These are phyloP conservation scores for Hypoxylon trugodes DNA, from an alignment of 495 filamentous ascomycete species.

Conservation along the genomic window DNA sequence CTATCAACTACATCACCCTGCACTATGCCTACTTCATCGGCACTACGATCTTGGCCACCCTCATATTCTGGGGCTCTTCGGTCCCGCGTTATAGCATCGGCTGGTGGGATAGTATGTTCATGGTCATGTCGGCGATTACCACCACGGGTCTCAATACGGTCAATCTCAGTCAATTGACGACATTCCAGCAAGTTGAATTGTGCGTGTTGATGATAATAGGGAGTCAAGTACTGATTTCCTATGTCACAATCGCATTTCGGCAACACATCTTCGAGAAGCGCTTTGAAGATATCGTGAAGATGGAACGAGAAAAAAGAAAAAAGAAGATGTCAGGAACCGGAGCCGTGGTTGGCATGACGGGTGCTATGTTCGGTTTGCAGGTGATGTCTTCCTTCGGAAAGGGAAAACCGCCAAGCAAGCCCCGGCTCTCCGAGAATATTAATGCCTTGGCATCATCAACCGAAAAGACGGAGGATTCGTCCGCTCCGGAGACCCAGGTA, in stretches of 20 bases:
- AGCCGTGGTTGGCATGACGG: constrained; percentile 40
- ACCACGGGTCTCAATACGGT: constrained; percentile 72
- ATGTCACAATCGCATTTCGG: constrained; percentile 64
- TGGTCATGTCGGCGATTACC: constrained; percentile 78
- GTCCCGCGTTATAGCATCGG: constrained; percentile 62
- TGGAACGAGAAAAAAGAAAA: constrained; percentile 45
- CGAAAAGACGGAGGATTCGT: constrained; percentile 13
- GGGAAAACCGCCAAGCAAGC: constrained; percentile 20
- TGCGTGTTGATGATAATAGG: constrained; percentile 73
- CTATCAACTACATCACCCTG: constrained; percentile 73
- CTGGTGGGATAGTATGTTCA: constrained; percentile 74
- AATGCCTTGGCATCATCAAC: constrained; percentile 14
- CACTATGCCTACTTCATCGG: constrained; percentile 71
- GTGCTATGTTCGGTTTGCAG: constrained; percentile 40
- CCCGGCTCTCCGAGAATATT: constrained; percentile 4
- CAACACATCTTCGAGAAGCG: constrained; percentile 70
- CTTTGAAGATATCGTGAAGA: constrained; percentile 61
- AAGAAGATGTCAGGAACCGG: constrained; percentile 34
- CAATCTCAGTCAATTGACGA: constrained; percentile 67
- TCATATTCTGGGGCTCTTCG: constrained; percentile 73
- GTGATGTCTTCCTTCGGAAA: constrained; percentile 42
- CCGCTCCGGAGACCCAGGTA: constrained; percentile 12
- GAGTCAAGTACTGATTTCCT: constrained; percentile 64
- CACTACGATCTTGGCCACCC: constrained; percentile 63
- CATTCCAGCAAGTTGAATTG: constrained; percentile 73